A percentile compares a stretch with the other conserved stretches of the same genome.
Conservation (phyloP, 2,329 filamentous ascomycete genomes). For the Alternaria sp. region DNA sequence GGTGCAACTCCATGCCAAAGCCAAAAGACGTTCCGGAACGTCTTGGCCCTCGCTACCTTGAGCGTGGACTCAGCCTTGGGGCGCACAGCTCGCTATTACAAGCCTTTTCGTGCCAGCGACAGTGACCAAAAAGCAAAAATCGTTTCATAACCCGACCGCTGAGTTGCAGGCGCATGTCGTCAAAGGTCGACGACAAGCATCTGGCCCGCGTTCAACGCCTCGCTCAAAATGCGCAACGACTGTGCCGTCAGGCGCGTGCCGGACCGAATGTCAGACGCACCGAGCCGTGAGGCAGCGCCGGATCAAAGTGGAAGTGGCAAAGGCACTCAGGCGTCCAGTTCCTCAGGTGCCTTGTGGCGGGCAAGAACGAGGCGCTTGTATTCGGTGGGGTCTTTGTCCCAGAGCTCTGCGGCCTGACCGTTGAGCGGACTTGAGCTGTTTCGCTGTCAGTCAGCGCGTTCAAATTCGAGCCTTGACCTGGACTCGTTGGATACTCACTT, state of each 20-base stretch:
- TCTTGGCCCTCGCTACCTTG: not conserved
- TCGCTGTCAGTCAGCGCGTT: slow-evolving; percentile 18
- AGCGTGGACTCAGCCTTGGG: not conserved
- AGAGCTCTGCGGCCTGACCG: slow-evolving; percentile 93
- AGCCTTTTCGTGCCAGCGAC: not conserved
- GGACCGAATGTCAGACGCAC: slow-evolving; percentile 12
- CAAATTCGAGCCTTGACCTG: too few relatives aligned
- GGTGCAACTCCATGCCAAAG: slow-evolving; percentile 12
- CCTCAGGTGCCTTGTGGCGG: slow-evolving; percentile 63
- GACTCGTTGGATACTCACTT: slow-evolving; percentile 71
- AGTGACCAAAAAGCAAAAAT: not conserved
- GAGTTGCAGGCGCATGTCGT: not conserved
- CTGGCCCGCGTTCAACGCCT: not conserved
- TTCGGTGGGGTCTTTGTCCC: slow-evolving; percentile 86
- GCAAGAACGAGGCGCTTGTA: slow-evolving; percentile 80
- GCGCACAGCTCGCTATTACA: not conserved
- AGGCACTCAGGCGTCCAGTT: slow-evolving; percentile 43
- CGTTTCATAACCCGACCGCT: not conserved
- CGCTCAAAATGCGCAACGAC: slow-evolving; percentile 9
- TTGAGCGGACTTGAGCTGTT: slow-evolving; percentile 89
- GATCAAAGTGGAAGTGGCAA: not conserved
- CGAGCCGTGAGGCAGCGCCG: slow-evolving; percentile 9
- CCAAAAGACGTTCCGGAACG: not conserved
- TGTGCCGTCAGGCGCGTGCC: slow-evolving; percentile 8
- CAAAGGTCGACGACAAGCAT: not conserved